Conservation (phyloP, 2,329 filamentous ascomycete species). For the Reticulascus tulasneorum region DNA sequence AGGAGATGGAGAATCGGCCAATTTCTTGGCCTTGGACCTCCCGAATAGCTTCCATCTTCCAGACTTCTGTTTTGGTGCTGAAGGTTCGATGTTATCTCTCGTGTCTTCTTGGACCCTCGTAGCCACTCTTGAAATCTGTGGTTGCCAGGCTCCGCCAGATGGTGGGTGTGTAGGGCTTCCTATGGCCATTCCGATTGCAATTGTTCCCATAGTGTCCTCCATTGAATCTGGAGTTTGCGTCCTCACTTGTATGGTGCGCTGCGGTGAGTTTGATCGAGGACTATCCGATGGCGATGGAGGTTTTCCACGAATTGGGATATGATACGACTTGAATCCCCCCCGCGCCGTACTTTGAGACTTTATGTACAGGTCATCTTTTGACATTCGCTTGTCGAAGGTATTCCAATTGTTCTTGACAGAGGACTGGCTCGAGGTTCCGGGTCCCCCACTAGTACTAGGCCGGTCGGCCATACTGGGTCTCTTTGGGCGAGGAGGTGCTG, state of each 20-base stretch:
- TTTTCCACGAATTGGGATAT: conserved; percentile 36
- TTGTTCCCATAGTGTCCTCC: conserved; percentile 32
- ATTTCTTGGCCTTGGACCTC: conserved; percentile 31
- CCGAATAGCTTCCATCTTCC: conserved; percentile 59
- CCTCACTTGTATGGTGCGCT: conserved; percentile 29
- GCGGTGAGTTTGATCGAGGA: conserved; percentile 27
- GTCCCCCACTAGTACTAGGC: conserved; percentile 38
- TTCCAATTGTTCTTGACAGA: conserved; percentile 19
- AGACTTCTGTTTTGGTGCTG: conserved; percentile 40
- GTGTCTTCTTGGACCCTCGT: no score
- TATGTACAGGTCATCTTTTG: conserved; percentile 37
- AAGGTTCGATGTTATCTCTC: conserved; percentile 5
- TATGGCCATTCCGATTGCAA: conserved; percentile 68
- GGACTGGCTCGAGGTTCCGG: conserved; percentile 23
- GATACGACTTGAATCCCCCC: conserved; percentile 33
- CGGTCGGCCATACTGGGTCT: conserved; percentile 25
- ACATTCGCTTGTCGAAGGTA: conserved; percentile 38
- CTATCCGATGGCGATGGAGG: conserved; percentile 40
- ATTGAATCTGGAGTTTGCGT: conserved; percentile 40
- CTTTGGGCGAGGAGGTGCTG: conserved; percentile 16
- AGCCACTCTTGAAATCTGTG: conserved; percentile 17
- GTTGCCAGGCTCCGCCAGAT: conserved; percentile 23
- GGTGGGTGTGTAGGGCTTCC: conserved; percentile 59
- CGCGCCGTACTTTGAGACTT: conserved; percentile 24
- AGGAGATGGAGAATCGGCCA: conserved; percentile 9